phyloP scores from a whole-genome alignment of 2,329 filamentous ascomycete species.

The Rugonectria rugulosa region DNA sequence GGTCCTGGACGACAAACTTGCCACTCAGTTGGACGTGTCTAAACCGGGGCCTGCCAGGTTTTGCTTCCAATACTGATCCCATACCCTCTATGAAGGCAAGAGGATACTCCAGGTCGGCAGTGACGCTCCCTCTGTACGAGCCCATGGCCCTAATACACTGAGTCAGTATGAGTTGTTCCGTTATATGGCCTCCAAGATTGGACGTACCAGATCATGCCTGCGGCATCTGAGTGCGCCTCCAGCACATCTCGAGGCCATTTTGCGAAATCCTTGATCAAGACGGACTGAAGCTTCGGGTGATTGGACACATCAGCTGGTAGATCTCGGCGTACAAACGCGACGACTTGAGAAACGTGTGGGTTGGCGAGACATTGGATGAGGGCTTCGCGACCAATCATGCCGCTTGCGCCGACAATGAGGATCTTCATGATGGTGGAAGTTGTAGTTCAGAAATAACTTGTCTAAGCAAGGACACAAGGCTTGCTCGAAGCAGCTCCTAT shows the following conservation, averaged over 20 bases:
- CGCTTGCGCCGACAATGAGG: slow-evolving; percentile 45
- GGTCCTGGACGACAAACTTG: slow-evolving; percentile 43
- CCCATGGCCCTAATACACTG: slow-evolving; percentile 27
- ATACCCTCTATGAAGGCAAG: slow-evolving; percentile 26
- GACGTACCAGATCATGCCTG: slow-evolving; percentile 35
- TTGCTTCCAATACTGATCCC: slow-evolving; percentile 10
- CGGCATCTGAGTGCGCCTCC: slow-evolving; percentile 23
- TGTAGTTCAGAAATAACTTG: no score
- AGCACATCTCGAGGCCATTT: slow-evolving; percentile 28
- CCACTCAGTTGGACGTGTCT: slow-evolving; percentile 45
- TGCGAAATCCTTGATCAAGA: slow-evolving; percentile 32
- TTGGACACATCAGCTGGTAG: slow-evolving; percentile 29
- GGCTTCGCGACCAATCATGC: slow-evolving; percentile 43
- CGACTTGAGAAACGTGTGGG: slow-evolving; percentile 38
- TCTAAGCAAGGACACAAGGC: no score
- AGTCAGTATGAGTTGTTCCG: neutral
- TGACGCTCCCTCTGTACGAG: slow-evolving; percentile 25
- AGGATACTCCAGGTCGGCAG: slow-evolving; percentile 33
- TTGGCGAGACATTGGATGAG: slow-evolving; percentile 44
- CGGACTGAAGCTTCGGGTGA: slow-evolving; percentile 22
- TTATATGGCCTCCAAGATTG: neutral
- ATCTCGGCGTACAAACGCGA: slow-evolving; percentile 43
- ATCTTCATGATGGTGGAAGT: slow-evolving; percentile 42
- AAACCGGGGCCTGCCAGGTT: slow-evolving; percentile 25
- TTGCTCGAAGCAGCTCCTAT: no score